Percentiles rank a stretch among this genome's conserved stretches.
Conservation (phyloP, 2,329 filamentous ascomycete genomes). For the Pseudocercospora macadamiae region DNA sequence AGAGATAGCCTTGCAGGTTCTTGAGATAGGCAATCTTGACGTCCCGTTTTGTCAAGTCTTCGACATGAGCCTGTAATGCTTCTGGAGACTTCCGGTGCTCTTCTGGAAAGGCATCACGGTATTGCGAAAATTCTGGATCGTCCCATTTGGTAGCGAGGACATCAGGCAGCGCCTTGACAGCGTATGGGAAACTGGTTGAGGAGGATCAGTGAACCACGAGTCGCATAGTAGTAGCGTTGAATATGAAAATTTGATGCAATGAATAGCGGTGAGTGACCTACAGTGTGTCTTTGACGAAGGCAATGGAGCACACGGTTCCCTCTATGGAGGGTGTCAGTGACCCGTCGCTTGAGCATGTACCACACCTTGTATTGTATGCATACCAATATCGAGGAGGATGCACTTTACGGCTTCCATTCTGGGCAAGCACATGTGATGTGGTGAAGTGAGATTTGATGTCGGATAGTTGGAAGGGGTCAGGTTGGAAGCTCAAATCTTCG, state of each 20-base stretch:
- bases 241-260: constrained; percentile 5
- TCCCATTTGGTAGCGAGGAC: constrained; percentile 71
- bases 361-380: constrained; percentile 3
- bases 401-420: constrained; percentile 36
- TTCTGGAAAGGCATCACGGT: constrained; percentile 71
- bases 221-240: constrained; percentile 1
- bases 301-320: constrained; percentile 81
- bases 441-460: constrained; percentile 9
- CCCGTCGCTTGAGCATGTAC: not conserved
- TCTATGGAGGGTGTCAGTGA: constrained; percentile 53
- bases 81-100: constrained; percentile 62
- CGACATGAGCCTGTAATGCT: constrained; percentile 67
- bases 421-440: constrained; percentile 14
- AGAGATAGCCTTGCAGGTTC: constrained; percentile 77
- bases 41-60: constrained; percentile 71
- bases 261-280: constrained; percentile 52
- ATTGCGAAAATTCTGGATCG: constrained; percentile 63
- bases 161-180: constrained; percentile 65
- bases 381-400: constrained; percentile 45
- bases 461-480: not conserved
- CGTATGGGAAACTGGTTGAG: constrained; percentile 71
- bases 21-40: constrained; percentile 79
- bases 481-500: not conserved
- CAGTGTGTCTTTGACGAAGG: constrained; percentile 82
- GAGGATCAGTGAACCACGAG: constrained; percentile 7